A percentile compares a stretch with the other conserved stretches of the same genome.
Evolutionary conservation across 2,329 filamentous ascomycete species (phyloP).

Genomic region (Cercospora janseana): DNA sequence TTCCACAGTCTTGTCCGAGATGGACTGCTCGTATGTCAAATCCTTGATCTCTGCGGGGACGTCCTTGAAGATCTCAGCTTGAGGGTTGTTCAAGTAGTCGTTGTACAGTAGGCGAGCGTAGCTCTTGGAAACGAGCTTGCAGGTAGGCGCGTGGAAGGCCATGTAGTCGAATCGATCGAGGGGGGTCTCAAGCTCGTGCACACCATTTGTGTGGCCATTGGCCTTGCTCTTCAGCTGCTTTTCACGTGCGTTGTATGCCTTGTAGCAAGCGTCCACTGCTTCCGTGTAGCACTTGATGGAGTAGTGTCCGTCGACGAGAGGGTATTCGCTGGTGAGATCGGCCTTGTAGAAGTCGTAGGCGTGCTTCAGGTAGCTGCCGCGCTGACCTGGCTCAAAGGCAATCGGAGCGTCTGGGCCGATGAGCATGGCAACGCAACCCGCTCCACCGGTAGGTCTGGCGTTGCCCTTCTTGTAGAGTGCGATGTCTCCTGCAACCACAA

Average conservation of each 20-base stretch:
- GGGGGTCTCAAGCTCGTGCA: slow-evolving; percentile 45
- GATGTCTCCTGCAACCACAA: slow-evolving; percentile 55
- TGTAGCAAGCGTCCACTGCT: slow-evolving; percentile 54
- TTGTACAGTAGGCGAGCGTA: slow-evolving; percentile 55
- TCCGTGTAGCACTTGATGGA: slow-evolving; percentile 55
- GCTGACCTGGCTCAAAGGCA: slow-evolving; percentile 50
- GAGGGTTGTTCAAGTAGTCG: slow-evolving; percentile 50
- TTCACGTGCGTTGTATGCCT: slow-evolving; percentile 53
- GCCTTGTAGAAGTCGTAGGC: slow-evolving; percentile 58
- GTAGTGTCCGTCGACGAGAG: slow-evolving; percentile 54
- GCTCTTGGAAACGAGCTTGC: slow-evolving; percentile 56
- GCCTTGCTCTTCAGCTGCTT: slow-evolving; percentile 45
- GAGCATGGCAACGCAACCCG: slow-evolving; percentile 55
- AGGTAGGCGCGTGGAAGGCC: slow-evolving; percentile 55
- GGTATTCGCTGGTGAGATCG: slow-evolving; percentile 54
- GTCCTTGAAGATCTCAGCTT: slow-evolving; percentile 50
- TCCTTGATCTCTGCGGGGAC: slow-evolving; percentile 50
- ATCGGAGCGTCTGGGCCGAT: slow-evolving; percentile 52
- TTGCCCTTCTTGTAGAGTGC: slow-evolving; percentile 56
- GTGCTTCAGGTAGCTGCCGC: slow-evolving; percentile 53
- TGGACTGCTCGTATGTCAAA: slow-evolving; percentile 47
- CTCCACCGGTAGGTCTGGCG: slow-evolving; percentile 53
- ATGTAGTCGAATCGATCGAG: slow-evolving; percentile 56
- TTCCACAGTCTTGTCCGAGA: slow-evolving; percentile 54
- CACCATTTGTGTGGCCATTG: slow-evolving; percentile 44